phyloP scores from a whole-genome alignment of 768 basidiomycete species.

The Coprinopsis marcescibilis region DNA sequence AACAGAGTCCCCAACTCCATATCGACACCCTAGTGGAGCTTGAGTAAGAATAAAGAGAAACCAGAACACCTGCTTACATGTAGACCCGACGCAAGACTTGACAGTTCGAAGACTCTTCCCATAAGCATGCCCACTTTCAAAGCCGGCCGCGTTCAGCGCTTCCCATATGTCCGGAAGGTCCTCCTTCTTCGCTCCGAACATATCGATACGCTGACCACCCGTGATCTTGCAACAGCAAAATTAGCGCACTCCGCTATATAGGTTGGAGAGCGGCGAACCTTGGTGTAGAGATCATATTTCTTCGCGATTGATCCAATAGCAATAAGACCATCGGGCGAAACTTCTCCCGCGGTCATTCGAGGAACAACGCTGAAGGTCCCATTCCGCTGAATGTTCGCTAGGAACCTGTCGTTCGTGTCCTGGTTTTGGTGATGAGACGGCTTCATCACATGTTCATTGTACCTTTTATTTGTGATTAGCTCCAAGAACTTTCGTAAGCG shows the following conservation, averaged over 20 bases:
- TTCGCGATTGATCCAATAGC: slow-evolving; percentile 60
- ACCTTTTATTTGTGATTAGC: slow-evolving; percentile 18
- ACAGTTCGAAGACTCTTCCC: slow-evolving; percentile 67
- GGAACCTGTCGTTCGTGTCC: slow-evolving; percentile 65
- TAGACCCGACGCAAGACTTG: slow-evolving; percentile 72
- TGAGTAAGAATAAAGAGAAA: not conserved
- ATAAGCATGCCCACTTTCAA: slow-evolving; percentile 75
- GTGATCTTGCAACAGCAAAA: slow-evolving; percentile 13
- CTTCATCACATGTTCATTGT: slow-evolving; percentile 62
- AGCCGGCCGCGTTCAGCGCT: slow-evolving; percentile 55
- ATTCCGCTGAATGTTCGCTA: slow-evolving; percentile 70
- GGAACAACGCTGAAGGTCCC: slow-evolving; percentile 72
- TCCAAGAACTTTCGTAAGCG: not conserved
- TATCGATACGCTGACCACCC: slow-evolving; percentile 54
- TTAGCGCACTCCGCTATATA: not conserved
- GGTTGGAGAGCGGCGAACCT: slow-evolving; percentile 25
- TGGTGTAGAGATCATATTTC: slow-evolving; percentile 63
- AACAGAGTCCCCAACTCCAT: slow-evolving; percentile 70
- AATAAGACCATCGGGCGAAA: slow-evolving; percentile 60
- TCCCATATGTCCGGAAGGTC: slow-evolving; percentile 68
- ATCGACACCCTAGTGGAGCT: slow-evolving; percentile 45
- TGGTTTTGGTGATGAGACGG: slow-evolving; percentile 62
- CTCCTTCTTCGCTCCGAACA: slow-evolving; percentile 66
- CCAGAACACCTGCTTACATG: slow-evolving; percentile 23
- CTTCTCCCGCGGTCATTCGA: slow-evolving; percentile 65